Evolutionary conservation across 1,284 basidiomycete species (phyloP), one percentile per base, ranked within the genome.

Genomic region (Trichosporon sp.): DNA sequence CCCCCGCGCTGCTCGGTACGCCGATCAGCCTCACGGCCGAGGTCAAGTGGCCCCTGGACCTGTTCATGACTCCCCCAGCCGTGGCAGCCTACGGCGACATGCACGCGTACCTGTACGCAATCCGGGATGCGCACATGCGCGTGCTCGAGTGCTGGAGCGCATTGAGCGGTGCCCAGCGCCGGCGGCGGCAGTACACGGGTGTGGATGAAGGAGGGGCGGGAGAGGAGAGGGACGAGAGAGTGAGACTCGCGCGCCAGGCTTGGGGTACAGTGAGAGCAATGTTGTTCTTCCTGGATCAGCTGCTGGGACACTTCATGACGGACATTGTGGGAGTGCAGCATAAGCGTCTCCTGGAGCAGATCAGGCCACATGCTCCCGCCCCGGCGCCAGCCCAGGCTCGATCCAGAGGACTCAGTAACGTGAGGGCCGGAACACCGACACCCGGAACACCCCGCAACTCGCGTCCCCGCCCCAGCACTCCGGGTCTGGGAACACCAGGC

Each of bases 251-350:
- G 66, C 86, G 93, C 70, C 90, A 89, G 74, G 91, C 91, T 0
- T 96, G 94, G 93, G 92, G 92, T 0, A 87, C 91, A 16, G 90
- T 94, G 16, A 84, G 92, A 73, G 89, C 91, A 76, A 94, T 96
- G 92, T 88, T 90, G 64, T 96, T 94, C 92, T 95, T 95, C 80
- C 85, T 96, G 70, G 94, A 95, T 70, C 75, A 84, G 40, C 79
- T 95, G 7, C 84, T 92, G 66, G 90, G 90, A 6, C 94, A 95
- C 81, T 88, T 92, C 73, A 92, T 94, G 92, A 92, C 89, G 74
- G 94, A 96, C 76, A 92, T 96, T 6, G 88, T 96, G 37, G 94
- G 95, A 72, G 89, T 90, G 14, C 93, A 96, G 80, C 94, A 91
- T 78, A 84, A 70, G 4, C 71, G 76, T 2, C 72, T 83, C 10